Evolutionary conservation across 2,329 filamentous ascomycete species (phyloP).

Genomic region (Talaromyces pinophilus): DNA sequence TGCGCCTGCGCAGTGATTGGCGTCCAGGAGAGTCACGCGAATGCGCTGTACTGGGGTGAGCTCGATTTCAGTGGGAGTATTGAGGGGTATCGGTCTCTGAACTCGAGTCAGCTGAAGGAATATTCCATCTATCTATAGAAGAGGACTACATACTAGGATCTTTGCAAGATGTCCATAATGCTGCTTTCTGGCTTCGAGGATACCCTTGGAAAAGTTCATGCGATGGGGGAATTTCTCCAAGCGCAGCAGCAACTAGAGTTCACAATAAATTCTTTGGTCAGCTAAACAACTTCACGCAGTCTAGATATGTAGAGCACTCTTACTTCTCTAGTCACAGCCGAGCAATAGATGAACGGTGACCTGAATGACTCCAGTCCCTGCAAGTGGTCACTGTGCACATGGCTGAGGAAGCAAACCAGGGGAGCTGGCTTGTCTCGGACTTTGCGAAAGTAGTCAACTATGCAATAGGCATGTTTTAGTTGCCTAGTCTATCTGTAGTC

Average conservation of each 20-base stretch:
- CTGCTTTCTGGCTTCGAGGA: slow-evolving; percentile 71
- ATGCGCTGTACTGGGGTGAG: slow-evolving; percentile 68
- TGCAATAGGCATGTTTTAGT: slow-evolving; percentile 2
- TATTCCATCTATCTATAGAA: background rate
- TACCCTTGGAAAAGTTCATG: slow-evolving; percentile 75
- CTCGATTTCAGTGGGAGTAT: slow-evolving; percentile 76
- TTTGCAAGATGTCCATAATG: slow-evolving; percentile 75
- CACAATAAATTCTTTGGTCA: background rate
- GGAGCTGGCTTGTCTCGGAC: slow-evolving; percentile 59
- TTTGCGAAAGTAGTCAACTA: slow-evolving; percentile 79
- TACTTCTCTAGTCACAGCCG: slow-evolving; percentile 73
- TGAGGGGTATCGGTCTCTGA: slow-evolving; percentile 75
- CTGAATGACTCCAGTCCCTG: slow-evolving; percentile 74
- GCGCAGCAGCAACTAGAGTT: slow-evolving; percentile 64
- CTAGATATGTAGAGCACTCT: background rate
- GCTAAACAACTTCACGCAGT: background rate
- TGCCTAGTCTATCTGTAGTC: background rate
- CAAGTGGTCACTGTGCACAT: slow-evolving; percentile 90
- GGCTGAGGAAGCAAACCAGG: slow-evolving; percentile 83
- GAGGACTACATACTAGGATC: slow-evolving; percentile 55
- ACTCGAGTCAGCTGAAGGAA: background rate
- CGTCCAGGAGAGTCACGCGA: slow-evolving; percentile 81
- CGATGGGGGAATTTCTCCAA: slow-evolving; percentile 78
- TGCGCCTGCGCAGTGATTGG: slow-evolving; percentile 86
- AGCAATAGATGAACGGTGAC: slow-evolving; percentile 88